These are phyloP conservation scores for Arabis alpina DNA, from an alignment of 345 rosid species.

Conservation along the genomic window DNA sequence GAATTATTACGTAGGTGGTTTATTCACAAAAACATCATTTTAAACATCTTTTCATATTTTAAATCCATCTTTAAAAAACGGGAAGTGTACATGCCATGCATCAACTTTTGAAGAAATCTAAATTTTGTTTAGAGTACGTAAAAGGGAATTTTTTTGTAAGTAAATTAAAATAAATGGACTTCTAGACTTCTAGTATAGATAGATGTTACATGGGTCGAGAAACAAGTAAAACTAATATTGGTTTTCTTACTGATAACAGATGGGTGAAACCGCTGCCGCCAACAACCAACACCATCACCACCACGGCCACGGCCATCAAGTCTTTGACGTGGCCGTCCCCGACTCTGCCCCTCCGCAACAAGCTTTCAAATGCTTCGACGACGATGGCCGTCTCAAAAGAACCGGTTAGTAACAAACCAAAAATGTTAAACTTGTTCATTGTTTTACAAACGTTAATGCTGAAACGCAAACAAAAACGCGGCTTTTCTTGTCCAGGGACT, in stretches of 20 bases:
- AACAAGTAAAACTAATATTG: slow-evolving; percentile 4
- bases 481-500: slow-evolving; percentile 51
- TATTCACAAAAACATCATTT: too few species aligned
- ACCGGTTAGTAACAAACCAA: slow-evolving; percentile 44
- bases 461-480: slow-evolving; percentile 23
- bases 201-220: too few species aligned
- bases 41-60: too few species aligned
- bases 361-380: slow-evolving; percentile 64
- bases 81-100: too few species aligned
- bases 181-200: too few species aligned
- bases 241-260: slow-evolving; percentile 32
- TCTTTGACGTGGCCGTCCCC: slow-evolving; percentile 45
- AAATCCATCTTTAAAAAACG: too few species aligned
- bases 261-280: slow-evolving; percentile 59
- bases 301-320: slow-evolving; percentile 43
- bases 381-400: slow-evolving; percentile 76
- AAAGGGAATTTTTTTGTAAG: too few species aligned
- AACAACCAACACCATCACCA: slow-evolving; percentile 43
- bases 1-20: too few species aligned
- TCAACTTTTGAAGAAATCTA: too few species aligned
- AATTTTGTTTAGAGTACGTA: too few species aligned
- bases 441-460: not conserved
- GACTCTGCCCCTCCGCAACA: slow-evolving; percentile 35
- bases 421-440: not conserved
- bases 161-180: too few species aligned